These are phyloP conservation scores for Oryza nivara DNA, from an alignment of 176 grass and related monocot genomes.

Conservation along the genomic window DNA sequence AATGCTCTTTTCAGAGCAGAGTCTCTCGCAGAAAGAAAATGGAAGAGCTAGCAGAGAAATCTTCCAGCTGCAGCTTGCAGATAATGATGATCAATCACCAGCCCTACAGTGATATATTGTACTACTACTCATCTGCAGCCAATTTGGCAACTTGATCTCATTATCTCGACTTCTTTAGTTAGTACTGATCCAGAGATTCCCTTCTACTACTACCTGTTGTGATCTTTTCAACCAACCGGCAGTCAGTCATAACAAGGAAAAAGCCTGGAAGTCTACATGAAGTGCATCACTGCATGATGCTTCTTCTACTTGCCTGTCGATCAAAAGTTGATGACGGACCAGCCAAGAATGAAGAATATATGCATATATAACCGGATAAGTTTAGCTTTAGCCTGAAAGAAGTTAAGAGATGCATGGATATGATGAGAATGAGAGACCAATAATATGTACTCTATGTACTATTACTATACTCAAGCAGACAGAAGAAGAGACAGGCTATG, in stretches of 20 bases:
- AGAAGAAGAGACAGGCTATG: neutral
- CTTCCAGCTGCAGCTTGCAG: neutral
- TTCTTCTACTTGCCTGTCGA: neutral
- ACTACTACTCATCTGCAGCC: neutral
- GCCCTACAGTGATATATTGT: neutral
- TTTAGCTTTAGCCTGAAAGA: neutral
- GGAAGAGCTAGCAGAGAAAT: too few species aligned
- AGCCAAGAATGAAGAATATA: neutral
- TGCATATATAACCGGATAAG: neutral
- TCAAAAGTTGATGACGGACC: neutral
- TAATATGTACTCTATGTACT: neutral
- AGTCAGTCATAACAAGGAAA: neutral
- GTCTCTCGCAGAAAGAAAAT: neutral
- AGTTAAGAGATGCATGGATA: neutral
- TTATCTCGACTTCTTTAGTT: neutral
- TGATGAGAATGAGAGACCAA: neutral
- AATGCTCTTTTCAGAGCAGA: neutral
- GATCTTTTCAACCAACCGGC: neutral
- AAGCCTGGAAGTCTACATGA: neutral
- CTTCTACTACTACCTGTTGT: neutral
- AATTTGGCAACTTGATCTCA: neutral
- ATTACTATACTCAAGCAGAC: neutral
- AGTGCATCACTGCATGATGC: conserved; percentile 1
- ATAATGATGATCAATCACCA: neutral
- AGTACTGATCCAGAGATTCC: neutral